Evolutionary conservation across 1,139 yeast genomes (phyloP).

Genomic region (Suhomyces bolitotheri): DNA sequence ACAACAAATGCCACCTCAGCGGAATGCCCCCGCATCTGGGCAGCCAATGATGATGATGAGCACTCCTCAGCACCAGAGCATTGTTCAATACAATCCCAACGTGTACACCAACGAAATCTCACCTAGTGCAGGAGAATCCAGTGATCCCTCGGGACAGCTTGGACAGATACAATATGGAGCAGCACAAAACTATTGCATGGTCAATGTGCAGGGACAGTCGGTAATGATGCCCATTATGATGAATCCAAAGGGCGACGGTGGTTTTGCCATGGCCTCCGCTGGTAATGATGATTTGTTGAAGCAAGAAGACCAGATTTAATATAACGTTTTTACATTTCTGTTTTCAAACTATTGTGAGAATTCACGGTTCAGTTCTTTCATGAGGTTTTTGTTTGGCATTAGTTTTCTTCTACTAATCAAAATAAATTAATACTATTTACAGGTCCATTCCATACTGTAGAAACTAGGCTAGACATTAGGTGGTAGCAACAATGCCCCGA

Average conservation of each 20-base stretch:
- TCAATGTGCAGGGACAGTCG: constrained; percentile 16
- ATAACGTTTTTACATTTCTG: neutral
- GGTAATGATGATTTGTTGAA: constrained; percentile 9
- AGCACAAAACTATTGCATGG: constrained; percentile 13
- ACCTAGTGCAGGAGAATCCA: constrained; percentile 10
- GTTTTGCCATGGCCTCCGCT: constrained; percentile 4
- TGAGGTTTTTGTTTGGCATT: constrained; percentile 6
- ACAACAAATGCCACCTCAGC: constrained; percentile 3
- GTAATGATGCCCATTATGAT: constrained; percentile 17
- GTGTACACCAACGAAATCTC: constrained; percentile 12
- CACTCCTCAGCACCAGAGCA: constrained; percentile 41
- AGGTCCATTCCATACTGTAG: neutral
- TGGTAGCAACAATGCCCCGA: constrained; percentile 71
- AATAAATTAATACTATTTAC: constrained; percentile 7
- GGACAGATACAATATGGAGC: neutral
- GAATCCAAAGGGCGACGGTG: constrained; percentile 8
- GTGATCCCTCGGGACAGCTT: constrained; percentile 1
- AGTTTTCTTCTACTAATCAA: no score
- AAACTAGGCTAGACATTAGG: constrained; percentile 51
- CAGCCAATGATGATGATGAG: constrained; percentile 41
- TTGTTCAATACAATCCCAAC: constrained; percentile 16
- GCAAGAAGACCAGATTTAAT: constrained; percentile 8
- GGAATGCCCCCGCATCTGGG: neutral
- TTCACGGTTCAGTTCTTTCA: constrained; percentile 6
- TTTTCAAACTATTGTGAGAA: constrained; percentile 1